Percentiles rank a stretch among this genome's conserved stretches.
Evolutionary conservation across 78 protist genomes (phyloP).

Genomic region (Dictyostelium discoideum): DNA sequence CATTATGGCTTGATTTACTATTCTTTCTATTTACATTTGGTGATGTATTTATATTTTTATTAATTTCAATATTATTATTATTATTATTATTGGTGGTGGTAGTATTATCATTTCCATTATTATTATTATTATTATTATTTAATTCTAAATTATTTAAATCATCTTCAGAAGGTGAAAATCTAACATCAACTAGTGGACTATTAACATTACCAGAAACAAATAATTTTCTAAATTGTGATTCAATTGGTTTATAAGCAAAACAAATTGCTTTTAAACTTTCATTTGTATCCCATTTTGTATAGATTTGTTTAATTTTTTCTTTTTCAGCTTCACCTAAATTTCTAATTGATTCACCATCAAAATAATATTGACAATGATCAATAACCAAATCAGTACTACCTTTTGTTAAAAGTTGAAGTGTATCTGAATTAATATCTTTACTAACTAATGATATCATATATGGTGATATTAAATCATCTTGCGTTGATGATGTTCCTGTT

Average conservation of each 20-base stretch:
- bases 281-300: conserved; percentile 38
- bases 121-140: neutral
- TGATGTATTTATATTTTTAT: neutral
- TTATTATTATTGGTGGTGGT: no score
- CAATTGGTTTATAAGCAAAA: conserved; percentile 75
- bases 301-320: conserved; percentile 38
- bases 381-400: conserved; percentile 79
- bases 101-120: neutral
- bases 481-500: neutral
- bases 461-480: conserved; percentile 5
- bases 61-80: neutral
- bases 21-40: conserved; percentile 2
- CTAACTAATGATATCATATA: conserved; percentile 76
- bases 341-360: conserved; percentile 66
- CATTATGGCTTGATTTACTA: neutral
- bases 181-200: conserved; percentile 72
- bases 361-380: conserved; percentile 73
- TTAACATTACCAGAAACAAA: conserved; percentile 47
- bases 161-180: conserved; percentile 27
- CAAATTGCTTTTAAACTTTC: conserved; percentile 66
- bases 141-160: neutral
- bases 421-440: conserved; percentile 54
- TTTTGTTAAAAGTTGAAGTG: conserved; percentile 64
- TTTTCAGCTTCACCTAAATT: conserved; percentile 18
- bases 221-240: conserved; percentile 37